These are phyloP conservation scores for Madurella mycetomatis DNA, from an alignment of 2,329 filamentous ascomycete species.

Conservation along the genomic window DNA sequence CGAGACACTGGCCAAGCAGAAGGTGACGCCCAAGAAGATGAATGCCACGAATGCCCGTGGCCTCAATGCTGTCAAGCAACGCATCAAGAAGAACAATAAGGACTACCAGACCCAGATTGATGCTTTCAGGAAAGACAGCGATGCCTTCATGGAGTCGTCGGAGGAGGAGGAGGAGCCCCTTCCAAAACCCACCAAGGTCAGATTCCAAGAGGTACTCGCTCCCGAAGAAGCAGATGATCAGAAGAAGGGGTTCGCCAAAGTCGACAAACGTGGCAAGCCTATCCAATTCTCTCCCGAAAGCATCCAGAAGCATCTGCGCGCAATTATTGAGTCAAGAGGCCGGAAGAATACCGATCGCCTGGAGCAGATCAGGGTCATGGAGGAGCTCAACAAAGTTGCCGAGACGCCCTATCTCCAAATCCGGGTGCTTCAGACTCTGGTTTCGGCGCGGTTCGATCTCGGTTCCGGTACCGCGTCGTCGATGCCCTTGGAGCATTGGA, in stretches of 20 bases:
- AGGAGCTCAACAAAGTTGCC: constrained; percentile 88
- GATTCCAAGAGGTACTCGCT: constrained; percentile 42
- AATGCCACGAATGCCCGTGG: constrained; percentile 92
- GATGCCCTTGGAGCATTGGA: constrained; percentile 97
- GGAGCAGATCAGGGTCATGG: constrained; percentile 97
- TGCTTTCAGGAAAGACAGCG: constrained; percentile 78
- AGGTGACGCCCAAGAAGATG: constrained; percentile 97
- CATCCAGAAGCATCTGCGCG: constrained; percentile 93
- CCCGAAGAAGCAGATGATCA: constrained; percentile 54
- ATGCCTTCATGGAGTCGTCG: constrained; percentile 80
- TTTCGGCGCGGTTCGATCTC: constrained; percentile 92
- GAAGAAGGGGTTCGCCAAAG: constrained; percentile 83
- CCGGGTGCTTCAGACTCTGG: constrained; percentile 82
- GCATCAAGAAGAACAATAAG: constrained; percentile 98
- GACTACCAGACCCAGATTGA: constrained; percentile 87
- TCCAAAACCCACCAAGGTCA: constrained; percentile 50
- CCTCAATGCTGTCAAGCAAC: constrained; percentile 95
- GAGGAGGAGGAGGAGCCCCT: constrained; percentile 66
- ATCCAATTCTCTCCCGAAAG: constrained; percentile 93
- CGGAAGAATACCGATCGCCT: constrained; percentile 97
- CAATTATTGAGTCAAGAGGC: constrained; percentile 90
- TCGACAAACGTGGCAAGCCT: constrained; percentile 83
- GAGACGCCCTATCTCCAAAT: constrained; percentile 90
- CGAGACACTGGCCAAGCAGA: constrained; percentile 91
- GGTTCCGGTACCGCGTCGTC: constrained; percentile 70